Evolutionary conservation across 306 rosid genomes (phyloP).

Genomic region (Quercus mongolica): DNA sequence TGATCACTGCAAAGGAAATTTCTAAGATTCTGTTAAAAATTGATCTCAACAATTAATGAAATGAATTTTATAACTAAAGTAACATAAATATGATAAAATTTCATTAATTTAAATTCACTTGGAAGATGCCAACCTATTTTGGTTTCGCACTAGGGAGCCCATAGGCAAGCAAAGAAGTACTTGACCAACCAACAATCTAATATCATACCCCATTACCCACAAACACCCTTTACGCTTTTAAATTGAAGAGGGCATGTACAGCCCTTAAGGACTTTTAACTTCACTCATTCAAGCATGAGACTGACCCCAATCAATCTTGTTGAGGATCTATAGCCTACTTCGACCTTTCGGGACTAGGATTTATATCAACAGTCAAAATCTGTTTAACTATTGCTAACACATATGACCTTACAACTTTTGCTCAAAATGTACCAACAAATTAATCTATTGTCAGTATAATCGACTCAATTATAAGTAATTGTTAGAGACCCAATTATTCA

Average conservation of each 20-base stretch:
- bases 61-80: too few relatives aligned
- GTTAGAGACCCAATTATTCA: too few relatives aligned
- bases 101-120: neutral
- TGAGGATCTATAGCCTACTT: constrained; percentile 8
- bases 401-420: neutral
- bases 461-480: too few relatives aligned
- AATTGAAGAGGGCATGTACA: neutral
- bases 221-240: neutral
- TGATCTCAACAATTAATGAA: neutral
- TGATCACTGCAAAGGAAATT: neutral
- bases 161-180: neutral
- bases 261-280: neutral
- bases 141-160: neutral
- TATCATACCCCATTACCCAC: too few relatives aligned
- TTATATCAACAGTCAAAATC: too few relatives aligned
- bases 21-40: neutral
- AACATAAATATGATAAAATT: too few relatives aligned
- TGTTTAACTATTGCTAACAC: neutral
- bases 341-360: constrained; percentile 7
- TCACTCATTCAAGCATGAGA: neutral
- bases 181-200: neutral
- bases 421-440: neutral
- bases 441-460: neutral
- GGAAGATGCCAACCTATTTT: neutral
- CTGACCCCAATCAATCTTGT: too few relatives aligned